Base-by-base conservation (phyloP, 352 stramenopile genomes). In the Globisporangium ultimum region DNA sequence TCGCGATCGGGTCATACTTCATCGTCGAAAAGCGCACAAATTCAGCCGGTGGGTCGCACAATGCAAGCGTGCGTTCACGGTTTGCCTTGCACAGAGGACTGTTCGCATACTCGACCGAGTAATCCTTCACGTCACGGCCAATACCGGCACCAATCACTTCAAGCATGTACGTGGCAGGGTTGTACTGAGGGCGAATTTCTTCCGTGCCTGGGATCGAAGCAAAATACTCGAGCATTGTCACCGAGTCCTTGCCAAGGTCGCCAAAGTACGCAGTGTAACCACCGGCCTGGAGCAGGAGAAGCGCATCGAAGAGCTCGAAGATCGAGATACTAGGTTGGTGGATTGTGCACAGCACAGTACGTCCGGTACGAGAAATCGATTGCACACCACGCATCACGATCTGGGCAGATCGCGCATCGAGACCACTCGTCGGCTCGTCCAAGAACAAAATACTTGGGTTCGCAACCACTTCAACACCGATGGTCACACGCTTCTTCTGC, bases 271-370 rank as follows among this genome's bases (percentile, higher is more conserved):
- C 68, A n/a, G 53, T 68, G 22, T 56, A 65, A 0, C 63, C 66
- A 40, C 61, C 66, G 41, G 60, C 70, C 60, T 87, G 80, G 4
- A 97, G 71, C 28, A 97, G 67, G 2, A 97, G 64, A 2, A 97
- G 63, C 40, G 79, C 69, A 65, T 98, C 92, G 64, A 98, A 98
- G 46, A 92, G 71, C 60, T 95, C 80, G 53, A 98, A 98, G 55
- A 98, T 96, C 22, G 80, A 83, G 34, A 87, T 76, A 62, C 84
- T 76, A 17, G 91, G 75, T 55, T 83, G 73, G 61, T 80, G 70
- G 40, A 83, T 79, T 5, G 73, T 82, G 20, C 73, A 82, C 48
- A 98, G 67, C 41, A 98, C 80, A 9, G 87, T 92, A 46, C 88
- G 85, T n/a, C 91, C 90, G 1, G 77, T 97, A 12, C 82, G 76